A percentile compares a stretch with the other conserved stretches of the same genome.
Conservation (phyloP, 208 protist species). For the Acanthamoeba healyi region DNA sequence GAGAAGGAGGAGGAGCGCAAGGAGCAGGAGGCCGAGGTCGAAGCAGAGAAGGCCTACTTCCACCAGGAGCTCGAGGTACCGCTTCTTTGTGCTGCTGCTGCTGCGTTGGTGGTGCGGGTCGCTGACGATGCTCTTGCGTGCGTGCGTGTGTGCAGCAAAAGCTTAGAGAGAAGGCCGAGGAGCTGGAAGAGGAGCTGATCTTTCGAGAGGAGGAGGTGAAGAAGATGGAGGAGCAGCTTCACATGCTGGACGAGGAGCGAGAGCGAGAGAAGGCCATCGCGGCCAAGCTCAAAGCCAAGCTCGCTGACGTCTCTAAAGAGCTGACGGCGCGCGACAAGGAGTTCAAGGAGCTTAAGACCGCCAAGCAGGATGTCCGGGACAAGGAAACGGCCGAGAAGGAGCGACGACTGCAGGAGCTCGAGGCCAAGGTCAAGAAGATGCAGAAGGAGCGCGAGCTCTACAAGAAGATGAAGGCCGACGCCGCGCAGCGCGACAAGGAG, state of each 20-base stretch:
- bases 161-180: neutral
- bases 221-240: neutral
- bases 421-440: neutral
- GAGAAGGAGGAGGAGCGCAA: conserved; percentile 4
- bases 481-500: neutral
- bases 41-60: neutral
- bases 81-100: too few relatives aligned
- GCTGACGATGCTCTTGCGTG: too few relatives aligned
- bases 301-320: neutral
- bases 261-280: neutral
- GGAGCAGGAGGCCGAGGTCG: neutral
- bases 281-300: neutral
- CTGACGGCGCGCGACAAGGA: neutral
- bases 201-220: conserved; percentile 13
- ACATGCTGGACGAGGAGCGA: neutral
- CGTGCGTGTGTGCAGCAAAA: neutral
- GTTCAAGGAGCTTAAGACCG: neutral
- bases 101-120: too few relatives aligned
- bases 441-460: neutral
- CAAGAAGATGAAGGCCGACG: conserved; percentile 25
- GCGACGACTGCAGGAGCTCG: neutral
- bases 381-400: neutral
- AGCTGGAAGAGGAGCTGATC: conserved; percentile 17
- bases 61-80: neutral
- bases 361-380: neutral